Base-by-base conservation (phyloP, 1,284 basidiomycete genomes). In the Puccinia coronata region DNA sequence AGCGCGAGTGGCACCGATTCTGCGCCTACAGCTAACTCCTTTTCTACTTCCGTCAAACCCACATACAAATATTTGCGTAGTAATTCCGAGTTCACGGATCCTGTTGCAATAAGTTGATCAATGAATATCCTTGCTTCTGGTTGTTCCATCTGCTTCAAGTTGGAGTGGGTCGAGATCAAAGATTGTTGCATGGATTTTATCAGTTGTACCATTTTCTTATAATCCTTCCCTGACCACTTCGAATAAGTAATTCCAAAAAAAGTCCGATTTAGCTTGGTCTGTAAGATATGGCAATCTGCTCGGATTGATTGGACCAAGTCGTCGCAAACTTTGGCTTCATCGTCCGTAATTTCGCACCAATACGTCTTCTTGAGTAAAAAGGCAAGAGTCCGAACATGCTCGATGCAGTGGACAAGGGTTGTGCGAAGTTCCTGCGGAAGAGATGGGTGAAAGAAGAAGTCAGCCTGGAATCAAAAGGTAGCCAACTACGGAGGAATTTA, bases 291-390 rank as follows among this genome's bases (percentile, higher is more conserved):
- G 73, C 85, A 86, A 77, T 87, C 87, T 34, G 84, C 84, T 18
- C 86, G 83, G 55, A 87, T 86, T 9, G 84, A 84, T 67, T 84
- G 83, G 28, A 82, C 83, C 12, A 87, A 82, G 6, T 83, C 83
- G 25, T 87, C 85, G 34, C 87, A 81, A 0, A 84, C 82, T 8
- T 77, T 82, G 36, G 82, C 82, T 81, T 87, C 87, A 41, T 87
- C 86, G 28, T 86, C 85, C 14, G 83, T 85, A 23, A 87, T 83
- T 14, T 84, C 85, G 67, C 86, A 76, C 2, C 83, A 82, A 80
- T 87, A 87, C 0, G 85, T 85, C 82, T 86, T 86, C 47, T 84
- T 83, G 20, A 86, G 81, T 16, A 87, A 82, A 76, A 84, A 84
- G 14, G 82, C 82, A 69, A 86, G 86, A 18, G 84, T 86, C 41